Conservation (phyloP, 1,139 yeast species). For the Zhuliangozyma parablackwelliae region DNA sequence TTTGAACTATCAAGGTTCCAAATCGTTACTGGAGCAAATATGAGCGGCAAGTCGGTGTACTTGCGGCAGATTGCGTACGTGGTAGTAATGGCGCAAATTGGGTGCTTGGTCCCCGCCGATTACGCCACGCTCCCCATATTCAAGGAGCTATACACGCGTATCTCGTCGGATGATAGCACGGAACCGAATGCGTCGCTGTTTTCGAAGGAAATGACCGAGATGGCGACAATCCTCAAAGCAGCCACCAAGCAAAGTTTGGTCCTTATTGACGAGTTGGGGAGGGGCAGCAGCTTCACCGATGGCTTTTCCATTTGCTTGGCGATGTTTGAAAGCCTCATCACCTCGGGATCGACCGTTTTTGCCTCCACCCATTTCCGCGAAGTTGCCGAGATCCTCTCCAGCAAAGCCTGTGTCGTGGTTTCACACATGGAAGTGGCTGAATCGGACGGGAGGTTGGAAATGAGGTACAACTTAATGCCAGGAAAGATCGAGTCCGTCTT, state of each 20-base stretch:
- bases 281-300: slow-evolving; percentile 42
- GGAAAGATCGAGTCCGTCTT: slow-evolving; percentile 14
- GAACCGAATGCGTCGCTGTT: slow-evolving; percentile 44
- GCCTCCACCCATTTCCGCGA: slow-evolving; percentile 38
- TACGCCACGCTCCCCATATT: slow-evolving; percentile 35
- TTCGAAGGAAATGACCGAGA: slow-evolving; percentile 46
- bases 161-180: slow-evolving; percentile 30
- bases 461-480: slow-evolving; percentile 20
- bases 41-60: slow-evolving; percentile 54
- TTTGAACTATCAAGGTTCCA: slow-evolving; percentile 34
- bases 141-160: slow-evolving; percentile 39
- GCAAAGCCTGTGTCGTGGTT: slow-evolving; percentile 23
- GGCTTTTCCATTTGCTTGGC: slow-evolving; percentile 38
- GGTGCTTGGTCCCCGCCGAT: slow-evolving; percentile 49
- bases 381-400: slow-evolving; percentile 24
- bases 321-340: slow-evolving; percentile 26
- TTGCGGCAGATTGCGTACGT: slow-evolving; percentile 44
- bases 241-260: slow-evolving; percentile 31
- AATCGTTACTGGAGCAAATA: slow-evolving; percentile 44
- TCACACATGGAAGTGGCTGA: slow-evolving; percentile 21
- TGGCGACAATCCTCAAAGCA: slow-evolving; percentile 35
- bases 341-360: slow-evolving; percentile 21
- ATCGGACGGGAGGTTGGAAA: slow-evolving; percentile 14
- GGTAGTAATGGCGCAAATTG: slow-evolving; percentile 47
- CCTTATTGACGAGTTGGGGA: slow-evolving; percentile 49